Evolutionary conservation across 2,329 filamentous ascomycete species (phyloP), one percentile per base, ranked within the genome.

Genomic region (Fusarium sp.): DNA sequence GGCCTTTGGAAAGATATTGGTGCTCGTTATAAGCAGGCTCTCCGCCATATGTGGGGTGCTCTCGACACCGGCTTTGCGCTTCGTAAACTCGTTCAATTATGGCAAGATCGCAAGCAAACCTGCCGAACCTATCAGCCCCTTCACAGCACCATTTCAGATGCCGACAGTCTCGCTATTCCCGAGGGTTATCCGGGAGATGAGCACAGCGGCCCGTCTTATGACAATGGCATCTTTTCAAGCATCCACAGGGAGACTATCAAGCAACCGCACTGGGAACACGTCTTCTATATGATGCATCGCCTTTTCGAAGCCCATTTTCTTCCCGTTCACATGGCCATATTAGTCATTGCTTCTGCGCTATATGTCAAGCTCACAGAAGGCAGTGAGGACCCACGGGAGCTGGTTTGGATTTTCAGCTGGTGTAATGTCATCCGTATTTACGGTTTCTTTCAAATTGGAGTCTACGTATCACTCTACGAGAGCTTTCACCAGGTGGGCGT

Each of bases 11-110:
- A 84, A 41, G 90, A 91, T 65, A 83, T 91, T 71, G 77, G 81
- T 37, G 91, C 91, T 23, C 88, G 91, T 23, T 93, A 92, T 77
- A 89, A 88, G 77, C 91, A 93, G 79, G 91, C 90, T 44, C 79
- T 92, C 55, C 86, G 91, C 66, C 91, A 93, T 79, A 93, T 93
- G 91, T 93, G 91, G 91, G 91, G 91, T 71, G 86, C 89, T 61
- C 81, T 92, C 21, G 91, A 93, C 74, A 89, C 88, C 18, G 91
- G 91, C 4, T 92, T 86, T 71, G 86, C 89, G 13, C 78, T 91
- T 62, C 84, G 87, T 57, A 87, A 88, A 74, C 79, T 85, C 8
- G 80, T 83, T n/a, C 85, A 85, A 75, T 83, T 88, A 71, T 89
- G 85, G 85, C 81, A 81, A 55, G 84, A 88, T 73, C 82, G 87